These are phyloP conservation scores for Diaporthe ilicicola DNA, from an alignment of 2,329 filamentous ascomycete species.

Conservation along the genomic window DNA sequence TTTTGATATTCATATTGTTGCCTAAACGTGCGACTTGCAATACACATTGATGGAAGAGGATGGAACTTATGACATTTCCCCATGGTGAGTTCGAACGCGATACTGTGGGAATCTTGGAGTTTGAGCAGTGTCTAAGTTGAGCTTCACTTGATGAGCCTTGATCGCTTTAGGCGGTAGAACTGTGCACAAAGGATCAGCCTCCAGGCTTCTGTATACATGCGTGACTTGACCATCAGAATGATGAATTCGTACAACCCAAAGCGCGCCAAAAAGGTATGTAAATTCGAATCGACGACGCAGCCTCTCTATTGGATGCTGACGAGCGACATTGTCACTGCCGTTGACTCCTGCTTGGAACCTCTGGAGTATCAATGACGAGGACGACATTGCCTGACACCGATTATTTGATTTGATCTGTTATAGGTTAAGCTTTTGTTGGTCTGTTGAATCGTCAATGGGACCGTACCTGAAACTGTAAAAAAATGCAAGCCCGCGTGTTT, in stretches of 20 bases:
- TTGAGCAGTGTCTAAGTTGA: no score
- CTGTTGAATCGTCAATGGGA: no score
- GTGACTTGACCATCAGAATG: not conserved
- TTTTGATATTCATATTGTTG: no score
- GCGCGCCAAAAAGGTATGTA: not conserved
- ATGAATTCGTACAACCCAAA: conserved; percentile 3
- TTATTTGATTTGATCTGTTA: not conserved
- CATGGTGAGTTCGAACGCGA: no score
- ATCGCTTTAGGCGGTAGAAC: conserved; percentile 17
- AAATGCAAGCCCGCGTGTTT: no score
- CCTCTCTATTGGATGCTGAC: not conserved
- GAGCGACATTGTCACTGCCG: not conserved
- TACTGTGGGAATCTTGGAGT: not conserved
- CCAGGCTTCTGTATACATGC: not conserved
- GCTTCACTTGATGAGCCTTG: not conserved
- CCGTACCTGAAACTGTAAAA: not conserved
- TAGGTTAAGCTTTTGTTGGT: not conserved
- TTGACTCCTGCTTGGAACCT: not conserved
- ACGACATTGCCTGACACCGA: not conserved
- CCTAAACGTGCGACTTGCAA: no score
- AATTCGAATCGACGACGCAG: not conserved
- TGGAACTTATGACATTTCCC: no score
- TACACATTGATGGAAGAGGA: no score
- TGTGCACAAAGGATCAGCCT: not conserved
- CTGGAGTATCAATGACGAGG: not conserved